Conservation (phyloP, 1,284 basidiomycete genomes). For the Ceratobasidium sp. region DNA sequence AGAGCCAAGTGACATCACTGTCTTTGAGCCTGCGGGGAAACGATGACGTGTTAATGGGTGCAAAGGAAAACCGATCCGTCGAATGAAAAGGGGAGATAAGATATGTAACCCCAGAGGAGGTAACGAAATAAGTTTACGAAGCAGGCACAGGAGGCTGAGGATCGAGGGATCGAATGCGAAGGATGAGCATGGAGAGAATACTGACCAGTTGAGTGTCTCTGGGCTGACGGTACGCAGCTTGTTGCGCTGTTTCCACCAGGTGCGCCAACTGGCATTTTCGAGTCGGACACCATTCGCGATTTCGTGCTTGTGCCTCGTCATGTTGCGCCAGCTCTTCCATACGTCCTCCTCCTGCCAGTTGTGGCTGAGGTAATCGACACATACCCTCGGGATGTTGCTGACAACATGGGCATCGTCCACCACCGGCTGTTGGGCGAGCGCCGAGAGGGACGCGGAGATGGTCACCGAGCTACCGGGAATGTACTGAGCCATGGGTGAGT, state of each 20-base stretch:
- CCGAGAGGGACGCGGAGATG: constrained; percentile 42
- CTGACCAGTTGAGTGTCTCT: constrained; percentile 97
- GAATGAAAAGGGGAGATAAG: constrained; percentile 20
- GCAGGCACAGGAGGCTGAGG: constrained; percentile 21
- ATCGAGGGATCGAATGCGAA: constrained; percentile 42
- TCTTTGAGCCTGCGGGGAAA: constrained; percentile 85
- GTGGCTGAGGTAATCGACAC: constrained; percentile 77
- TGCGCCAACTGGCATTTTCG: constrained; percentile 98
- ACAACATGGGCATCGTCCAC: constrained; percentile 57
- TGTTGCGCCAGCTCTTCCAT: constrained; percentile 96
- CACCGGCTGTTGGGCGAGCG: constrained; percentile 47
- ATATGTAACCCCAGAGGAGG: constrained; percentile 3
- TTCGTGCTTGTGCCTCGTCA: constrained; percentile 98
- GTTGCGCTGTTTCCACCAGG: constrained; percentile 99
- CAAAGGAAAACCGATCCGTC: neutral
- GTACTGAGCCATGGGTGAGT: constrained; percentile 46
- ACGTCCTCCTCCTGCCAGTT: constrained; percentile 98
- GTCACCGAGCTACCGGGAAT: constrained; percentile 46
- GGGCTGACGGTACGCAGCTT: constrained; percentile 94
- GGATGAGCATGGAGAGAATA: constrained; percentile 45
- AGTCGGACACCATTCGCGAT: constrained; percentile 93
- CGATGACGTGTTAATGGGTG: constrained; percentile 27
- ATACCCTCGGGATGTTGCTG: constrained; percentile 58
- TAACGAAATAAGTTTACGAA: constrained; percentile 5
- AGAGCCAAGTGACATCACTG: constrained; percentile 98